These are phyloP conservation scores for Elongisporangium prolatum DNA, from an alignment of 352 stramenopile species.

Conservation along the genomic window DNA sequence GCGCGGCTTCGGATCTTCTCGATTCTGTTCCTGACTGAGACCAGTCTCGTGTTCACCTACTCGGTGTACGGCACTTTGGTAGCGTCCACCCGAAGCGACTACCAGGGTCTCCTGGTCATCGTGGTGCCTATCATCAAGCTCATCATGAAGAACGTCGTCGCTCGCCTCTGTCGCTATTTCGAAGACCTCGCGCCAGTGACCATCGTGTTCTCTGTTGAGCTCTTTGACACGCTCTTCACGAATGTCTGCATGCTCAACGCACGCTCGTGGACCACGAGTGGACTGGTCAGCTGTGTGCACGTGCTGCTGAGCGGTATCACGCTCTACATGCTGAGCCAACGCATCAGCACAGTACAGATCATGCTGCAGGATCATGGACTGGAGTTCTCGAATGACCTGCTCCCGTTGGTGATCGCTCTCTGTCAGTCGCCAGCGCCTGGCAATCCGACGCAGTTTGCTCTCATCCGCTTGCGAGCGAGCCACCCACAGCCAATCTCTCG, in stretches of 20 bases:
- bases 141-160: slow-evolving; percentile 21
- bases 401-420: neutral
- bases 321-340: slow-evolving; percentile 1
- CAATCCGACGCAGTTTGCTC: neutral
- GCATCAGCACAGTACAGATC: neutral
- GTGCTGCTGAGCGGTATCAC: slow-evolving; percentile 10
- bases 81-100: neutral
- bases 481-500: neutral
- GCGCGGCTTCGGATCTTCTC: neutral
- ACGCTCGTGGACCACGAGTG: slow-evolving; percentile 11
- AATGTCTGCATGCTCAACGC: slow-evolving; percentile 15
- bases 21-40: neutral
- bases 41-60: neutral
- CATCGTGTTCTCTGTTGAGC: slow-evolving; percentile 20
- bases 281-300: slow-evolving; percentile 15
- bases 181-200: slow-evolving; percentile 13
- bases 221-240: slow-evolving; percentile 25
- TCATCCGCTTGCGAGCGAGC: neutral
- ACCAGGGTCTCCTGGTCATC: neutral
- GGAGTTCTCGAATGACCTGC: neutral
- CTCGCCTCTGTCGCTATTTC: slow-evolving; percentile 4
- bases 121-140: slow-evolving; percentile 30
- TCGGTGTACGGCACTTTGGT: neutral
- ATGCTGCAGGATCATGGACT: neutral
- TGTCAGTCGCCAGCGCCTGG: neutral